Percentiles rank a stretch among this genome's conserved stretches.
These are phyloP conservation scores for Clonostachys solani DNA, from an alignment of 2,329 filamentous ascomycete species.

Conservation along the genomic window DNA sequence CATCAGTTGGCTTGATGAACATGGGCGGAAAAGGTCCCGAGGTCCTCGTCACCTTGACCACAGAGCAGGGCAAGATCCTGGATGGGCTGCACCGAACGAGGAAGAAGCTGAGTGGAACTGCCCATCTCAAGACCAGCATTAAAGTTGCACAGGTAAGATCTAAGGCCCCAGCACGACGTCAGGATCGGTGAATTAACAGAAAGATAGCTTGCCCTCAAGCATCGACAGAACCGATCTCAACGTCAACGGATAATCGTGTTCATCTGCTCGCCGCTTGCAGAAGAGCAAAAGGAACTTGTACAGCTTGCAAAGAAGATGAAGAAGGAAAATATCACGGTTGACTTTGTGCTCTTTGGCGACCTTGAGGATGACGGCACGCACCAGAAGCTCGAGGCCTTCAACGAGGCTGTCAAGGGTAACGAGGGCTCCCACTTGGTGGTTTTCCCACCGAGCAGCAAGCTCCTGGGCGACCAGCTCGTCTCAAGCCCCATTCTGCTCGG, in stretches of 20 bases:
- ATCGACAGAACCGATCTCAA: conserved; percentile 96
- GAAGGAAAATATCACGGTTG: conserved; percentile 91
- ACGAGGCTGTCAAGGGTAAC: conserved; percentile 84
- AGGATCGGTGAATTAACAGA: conserved; percentile 8
- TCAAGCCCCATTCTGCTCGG: conserved; percentile 86
- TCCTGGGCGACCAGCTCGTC: conserved; percentile 89
- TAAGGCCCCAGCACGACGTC: background rate
- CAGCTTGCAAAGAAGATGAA: conserved; percentile 98
- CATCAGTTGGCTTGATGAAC: conserved; percentile 95
- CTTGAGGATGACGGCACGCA: conserved; percentile 82
- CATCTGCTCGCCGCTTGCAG: conserved; percentile 86
- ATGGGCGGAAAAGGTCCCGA: conserved; percentile 98
- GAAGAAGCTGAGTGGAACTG: conserved; percentile 84
- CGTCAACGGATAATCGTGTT: conserved; percentile 96
- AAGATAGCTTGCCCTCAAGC: conserved; percentile 83
- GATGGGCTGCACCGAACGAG: conserved; percentile 86
- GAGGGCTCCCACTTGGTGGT: conserved; percentile 90
- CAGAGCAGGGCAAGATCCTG: conserved; percentile 92
- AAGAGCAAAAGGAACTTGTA: conserved; percentile 83
- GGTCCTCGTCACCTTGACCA: conserved; percentile 92
- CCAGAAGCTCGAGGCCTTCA: conserved; percentile 92
- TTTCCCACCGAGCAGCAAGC: conserved; percentile 84
- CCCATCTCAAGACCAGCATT: conserved; percentile 88
- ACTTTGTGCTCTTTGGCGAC: conserved; percentile 94
- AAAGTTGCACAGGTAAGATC: conserved; percentile 84